Evolutionary conservation across 768 basidiomycete genomes (phyloP).

Genomic region (Leccinum disarticulatum): DNA sequence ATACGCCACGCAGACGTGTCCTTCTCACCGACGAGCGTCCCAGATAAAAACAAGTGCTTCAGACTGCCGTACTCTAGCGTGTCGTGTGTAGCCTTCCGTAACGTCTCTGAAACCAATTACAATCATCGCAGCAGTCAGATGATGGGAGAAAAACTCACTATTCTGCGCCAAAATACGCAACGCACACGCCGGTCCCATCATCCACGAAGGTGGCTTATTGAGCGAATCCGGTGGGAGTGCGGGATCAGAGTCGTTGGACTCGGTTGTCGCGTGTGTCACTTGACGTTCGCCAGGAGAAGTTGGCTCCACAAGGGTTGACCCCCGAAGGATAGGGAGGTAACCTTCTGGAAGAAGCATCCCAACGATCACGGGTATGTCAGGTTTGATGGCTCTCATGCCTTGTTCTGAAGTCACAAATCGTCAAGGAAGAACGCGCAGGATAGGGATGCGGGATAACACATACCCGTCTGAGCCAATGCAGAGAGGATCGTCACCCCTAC

Average conservation of each 20-base stretch:
- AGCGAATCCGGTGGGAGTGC: not conserved
- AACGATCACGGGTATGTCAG: not conserved
- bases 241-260: not conserved
- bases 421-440: not conserved
- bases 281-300: not conserved
- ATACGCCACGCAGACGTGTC: slow-evolving; percentile 19
- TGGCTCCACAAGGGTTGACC: not conserved
- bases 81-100: not conserved
- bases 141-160: not conserved
- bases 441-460: not conserved
- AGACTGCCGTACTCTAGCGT: not conserved
- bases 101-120: not conserved
- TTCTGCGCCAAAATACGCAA: not conserved
- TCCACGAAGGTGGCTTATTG: not conserved
- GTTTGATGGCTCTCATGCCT: not conserved
- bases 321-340: not conserved
- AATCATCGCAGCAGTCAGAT: not conserved
- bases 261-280: not conserved
- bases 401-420: not conserved
- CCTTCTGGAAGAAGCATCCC: not conserved
- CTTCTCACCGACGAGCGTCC: not conserved
- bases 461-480: slow-evolving; percentile 23
- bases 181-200: not conserved
- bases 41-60: not conserved
- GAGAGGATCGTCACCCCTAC: slow-evolving; percentile 26